Evolutionary conservation across 441 rosid genomes (phyloP).

Genomic region (Sinapis alba): DNA sequence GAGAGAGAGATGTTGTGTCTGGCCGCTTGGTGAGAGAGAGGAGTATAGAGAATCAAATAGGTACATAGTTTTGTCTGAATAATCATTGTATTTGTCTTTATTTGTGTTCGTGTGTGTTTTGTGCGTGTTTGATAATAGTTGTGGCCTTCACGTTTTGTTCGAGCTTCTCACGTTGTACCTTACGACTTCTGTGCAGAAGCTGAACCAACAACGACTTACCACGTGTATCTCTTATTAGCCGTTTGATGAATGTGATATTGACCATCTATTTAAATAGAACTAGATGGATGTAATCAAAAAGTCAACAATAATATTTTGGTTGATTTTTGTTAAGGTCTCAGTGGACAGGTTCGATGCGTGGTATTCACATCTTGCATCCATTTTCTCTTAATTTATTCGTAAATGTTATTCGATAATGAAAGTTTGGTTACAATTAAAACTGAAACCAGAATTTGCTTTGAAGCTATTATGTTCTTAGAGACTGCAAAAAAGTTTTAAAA

Average conservation of each 20-base stretch:
- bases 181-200: constrained; percentile 8
- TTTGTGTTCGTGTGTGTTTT: constrained; percentile 25
- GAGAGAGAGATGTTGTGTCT: constrained; percentile 10
- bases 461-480: no score
- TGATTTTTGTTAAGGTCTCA: constrained; percentile 26
- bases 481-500: no score
- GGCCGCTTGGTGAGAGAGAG: constrained; percentile 22
- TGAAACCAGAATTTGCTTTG: no score
- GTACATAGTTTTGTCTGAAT: constrained; percentile 15
- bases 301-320: constrained; percentile 22
- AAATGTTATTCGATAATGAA: neutral
- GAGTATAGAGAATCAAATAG: constrained; percentile 28
- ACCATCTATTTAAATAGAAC: constrained; percentile 2
- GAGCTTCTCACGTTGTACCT: constrained; percentile 60
- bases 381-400: neutral
- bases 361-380: constrained; percentile 20
- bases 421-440: no score
- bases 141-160: constrained; percentile 58
- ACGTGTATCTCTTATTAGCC: constrained; percentile 18
- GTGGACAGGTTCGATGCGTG: constrained; percentile 30
- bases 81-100: constrained; percentile 26
- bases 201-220: neutral
- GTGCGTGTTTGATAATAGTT: constrained; percentile 27
- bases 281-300: neutral
- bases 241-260: constrained; percentile 11